Conservation (phyloP, 2,329 filamentous ascomycete species). For the Talaromyces sp. region DNA sequence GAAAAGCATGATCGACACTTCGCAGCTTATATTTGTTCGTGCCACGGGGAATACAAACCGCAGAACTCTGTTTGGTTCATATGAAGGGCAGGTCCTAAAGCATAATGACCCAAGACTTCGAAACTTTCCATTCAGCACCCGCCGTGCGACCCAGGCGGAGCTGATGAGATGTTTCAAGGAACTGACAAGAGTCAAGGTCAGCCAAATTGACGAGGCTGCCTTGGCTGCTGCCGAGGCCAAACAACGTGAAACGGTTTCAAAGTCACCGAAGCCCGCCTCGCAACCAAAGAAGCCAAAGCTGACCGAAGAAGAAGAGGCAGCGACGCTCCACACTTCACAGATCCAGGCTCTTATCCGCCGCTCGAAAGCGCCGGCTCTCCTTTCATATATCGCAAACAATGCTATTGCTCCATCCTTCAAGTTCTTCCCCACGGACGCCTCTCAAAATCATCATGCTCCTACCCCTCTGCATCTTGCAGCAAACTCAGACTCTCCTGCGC, state of each 20-base stretch:
- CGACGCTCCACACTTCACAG: constrained; percentile 78
- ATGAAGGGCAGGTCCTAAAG: constrained; percentile 78
- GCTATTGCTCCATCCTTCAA: constrained; percentile 64
- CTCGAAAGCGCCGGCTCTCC: constrained; percentile 79
- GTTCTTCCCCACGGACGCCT: constrained; percentile 64
- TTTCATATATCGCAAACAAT: constrained; percentile 79
- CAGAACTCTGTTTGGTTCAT: constrained; percentile 81
- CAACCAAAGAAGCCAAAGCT: constrained; percentile 53
- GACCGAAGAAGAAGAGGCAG: constrained; percentile 78
- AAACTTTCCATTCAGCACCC: constrained; percentile 88
- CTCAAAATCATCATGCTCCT: constrained; percentile 71
- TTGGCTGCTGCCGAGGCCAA: constrained; percentile 48
- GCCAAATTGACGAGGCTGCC: constrained; percentile 65
- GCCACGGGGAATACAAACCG: constrained; percentile 84
- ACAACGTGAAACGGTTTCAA: constrained; percentile 33
- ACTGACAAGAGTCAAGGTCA: constrained; percentile 82
- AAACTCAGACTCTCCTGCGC: constrained; percentile 68
- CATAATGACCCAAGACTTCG: constrained; percentile 75
- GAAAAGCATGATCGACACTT: constrained; percentile 77
- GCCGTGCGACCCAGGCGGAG: constrained; percentile 86
- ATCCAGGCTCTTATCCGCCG: constrained; percentile 82
- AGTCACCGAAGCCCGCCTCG: constrained; percentile 24
- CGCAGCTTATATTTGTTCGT: constrained; percentile 81
- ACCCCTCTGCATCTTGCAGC: constrained; percentile 83
- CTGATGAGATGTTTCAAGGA: constrained; percentile 93